Base-by-base conservation (phyloP, 306 rosid species). In the Prosopis cineraria region DNA sequence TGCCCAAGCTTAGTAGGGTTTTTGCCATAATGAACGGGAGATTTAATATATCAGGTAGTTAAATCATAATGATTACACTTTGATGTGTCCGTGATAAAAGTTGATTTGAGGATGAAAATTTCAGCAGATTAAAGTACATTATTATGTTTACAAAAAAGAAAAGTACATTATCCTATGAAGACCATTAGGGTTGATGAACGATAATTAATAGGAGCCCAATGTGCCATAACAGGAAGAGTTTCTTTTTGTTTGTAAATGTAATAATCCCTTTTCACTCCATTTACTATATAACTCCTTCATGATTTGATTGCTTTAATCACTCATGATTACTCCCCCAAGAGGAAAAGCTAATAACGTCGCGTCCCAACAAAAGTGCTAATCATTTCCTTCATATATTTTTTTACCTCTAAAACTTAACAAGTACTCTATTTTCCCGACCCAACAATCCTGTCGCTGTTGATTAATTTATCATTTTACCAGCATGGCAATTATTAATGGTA, bases 191-290 rank as follows among this genome's bases (percentile, higher is more conserved):
- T n/a, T n/a, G n/a, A n/a, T 10, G 1, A 1, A 39, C 5, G 3
- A 43, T 43, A 73, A n/a, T n/a, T n/a, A n/a, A 78, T 78, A 52
- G 77, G 63, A 74, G 17, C 73, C 41, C 44, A 72, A 67, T 72
- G 33, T 66, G 79, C 74, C 55, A 24, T 13, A 62, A 52, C 65
- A 68, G 16, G 74, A 78, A 12, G n/a, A 30, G 25, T 77, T 77
- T 68, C 20, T 34, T n/a, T n/a, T n/a, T n/a, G n/a, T n/a, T n/a
- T n/a, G n/a, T n/a, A n/a, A n/a, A n/a, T n/a, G n/a, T n/a, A n/a
- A n/a, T n/a, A n/a, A n/a, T n/a, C n/a, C n/a, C n/a, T n/a, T n/a
- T n/a, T n/a, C 47, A n/a, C n/a, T n/a, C n/a, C n/a, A n/a, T n/a
- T n/a, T n/a, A n/a, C n/a, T n/a, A n/a, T 47, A 66, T 52, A 48